Evolutionary conservation across 257 asterid genomes (phyloP).

Genomic region (Coffea eugenioides): DNA sequence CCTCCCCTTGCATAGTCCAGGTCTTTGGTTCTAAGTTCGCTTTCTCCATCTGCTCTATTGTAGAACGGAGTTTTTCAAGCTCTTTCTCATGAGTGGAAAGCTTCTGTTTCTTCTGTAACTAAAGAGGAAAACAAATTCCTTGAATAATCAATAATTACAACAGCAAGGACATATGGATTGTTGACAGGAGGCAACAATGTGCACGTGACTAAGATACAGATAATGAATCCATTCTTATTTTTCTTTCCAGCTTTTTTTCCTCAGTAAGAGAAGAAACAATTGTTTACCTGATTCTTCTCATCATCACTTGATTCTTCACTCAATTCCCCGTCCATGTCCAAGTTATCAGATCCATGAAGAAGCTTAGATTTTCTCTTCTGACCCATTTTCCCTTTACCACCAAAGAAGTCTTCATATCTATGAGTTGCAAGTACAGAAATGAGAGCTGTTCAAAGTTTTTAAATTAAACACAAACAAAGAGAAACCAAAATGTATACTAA

Average conservation of each 20-base stretch:
- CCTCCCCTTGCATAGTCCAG: conserved; percentile 99
- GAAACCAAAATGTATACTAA: background rate
- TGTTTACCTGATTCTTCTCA: conserved; percentile 6
- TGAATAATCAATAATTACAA: background rate
- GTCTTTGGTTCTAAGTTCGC: conserved; percentile 81
- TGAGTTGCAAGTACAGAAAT: conserved; percentile 20
- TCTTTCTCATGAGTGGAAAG: conserved; percentile 87
- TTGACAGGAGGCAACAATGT: conserved; percentile 1
- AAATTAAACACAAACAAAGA: background rate
- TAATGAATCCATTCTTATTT: background rate
- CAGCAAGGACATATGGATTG: background rate
- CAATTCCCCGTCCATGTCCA: conserved; percentile 44
- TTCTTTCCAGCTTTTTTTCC: background rate
- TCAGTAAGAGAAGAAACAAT: background rate
- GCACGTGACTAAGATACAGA: background rate
- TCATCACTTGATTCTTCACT: conserved; percentile 39
- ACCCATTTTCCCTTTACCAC: conserved; percentile 31
- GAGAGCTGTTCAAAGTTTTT: conserved; percentile 8
- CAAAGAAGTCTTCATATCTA: conserved; percentile 89
- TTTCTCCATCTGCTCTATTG: conserved; percentile 78
- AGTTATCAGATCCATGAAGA: conserved; percentile 45
- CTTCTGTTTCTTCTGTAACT: conserved; percentile 45
- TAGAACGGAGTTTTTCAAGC: conserved; percentile 55
- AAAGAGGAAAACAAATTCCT: conserved; percentile 5
- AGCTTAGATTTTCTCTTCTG: conserved; percentile 52